phyloP scores from a whole-genome alignment of 164 flowering plant genomes.

The Protea cynaroides region DNA sequence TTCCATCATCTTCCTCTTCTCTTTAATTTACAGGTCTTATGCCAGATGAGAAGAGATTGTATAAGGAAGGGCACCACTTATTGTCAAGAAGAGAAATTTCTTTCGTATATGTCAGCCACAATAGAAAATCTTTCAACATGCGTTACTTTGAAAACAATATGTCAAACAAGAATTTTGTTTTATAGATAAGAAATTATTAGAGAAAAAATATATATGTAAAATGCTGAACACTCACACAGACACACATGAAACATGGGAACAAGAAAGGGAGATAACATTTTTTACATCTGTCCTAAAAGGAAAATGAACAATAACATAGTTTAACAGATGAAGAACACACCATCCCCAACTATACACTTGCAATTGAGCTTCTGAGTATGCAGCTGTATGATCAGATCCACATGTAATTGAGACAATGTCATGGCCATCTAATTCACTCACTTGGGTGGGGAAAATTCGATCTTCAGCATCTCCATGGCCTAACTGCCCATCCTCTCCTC shows the following conservation, averaged over 20 bases:
- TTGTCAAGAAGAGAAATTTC: no score
- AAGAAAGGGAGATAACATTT: background rate
- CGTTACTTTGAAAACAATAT: no score
- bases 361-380: slow-evolving; percentile 54
- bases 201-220: no score
- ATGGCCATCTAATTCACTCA: slow-evolving; percentile 77
- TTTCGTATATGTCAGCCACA: no score
- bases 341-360: slow-evolving; percentile 99
- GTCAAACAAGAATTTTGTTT: no score
- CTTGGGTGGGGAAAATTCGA: slow-evolving; percentile 61
- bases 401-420: slow-evolving; percentile 68
- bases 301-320: slow-evolving; percentile 1
- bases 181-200: no score
- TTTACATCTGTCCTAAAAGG: background rate
- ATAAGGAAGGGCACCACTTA: no score
- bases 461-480: slow-evolving; percentile 99
- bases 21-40: no score
- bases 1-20: no score
- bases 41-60: no score
- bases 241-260: background rate
- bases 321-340: slow-evolving; percentile 30
- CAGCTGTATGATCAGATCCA: slow-evolving; percentile 97
- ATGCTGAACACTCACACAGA: no score
- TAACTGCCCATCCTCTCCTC: slow-evolving; percentile 98
- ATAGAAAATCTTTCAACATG: no score